These are phyloP conservation scores for Alternaria incomplexa DNA, from an alignment of 2,329 filamentous ascomycete genomes.

Conservation along the genomic window DNA sequence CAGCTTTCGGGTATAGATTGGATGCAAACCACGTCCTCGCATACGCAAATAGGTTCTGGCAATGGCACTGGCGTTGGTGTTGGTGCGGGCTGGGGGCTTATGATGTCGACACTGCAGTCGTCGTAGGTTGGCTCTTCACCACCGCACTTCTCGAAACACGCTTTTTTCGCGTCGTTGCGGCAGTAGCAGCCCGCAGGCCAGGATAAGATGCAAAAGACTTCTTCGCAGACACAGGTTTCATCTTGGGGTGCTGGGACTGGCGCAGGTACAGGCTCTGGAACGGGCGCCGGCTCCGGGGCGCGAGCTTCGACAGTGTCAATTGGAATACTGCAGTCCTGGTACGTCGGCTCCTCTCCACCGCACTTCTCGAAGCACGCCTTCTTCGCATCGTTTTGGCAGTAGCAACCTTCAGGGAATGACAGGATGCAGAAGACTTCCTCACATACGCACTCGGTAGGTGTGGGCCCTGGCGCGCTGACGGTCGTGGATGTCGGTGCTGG, in stretches of 20 bases:
- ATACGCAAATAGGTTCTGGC: conserved; percentile 16
- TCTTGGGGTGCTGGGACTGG: not conserved
- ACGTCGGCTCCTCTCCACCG: conserved; percentile 11
- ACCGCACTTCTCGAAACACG: conserved; percentile 38
- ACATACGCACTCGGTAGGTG: not conserved
- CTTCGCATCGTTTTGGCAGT: conserved; percentile 31
- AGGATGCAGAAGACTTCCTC: conserved; percentile 26
- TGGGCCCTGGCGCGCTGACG: not conserved
- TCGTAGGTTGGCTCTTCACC: not conserved
- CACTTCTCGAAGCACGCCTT: conserved; percentile 34
- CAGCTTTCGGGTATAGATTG: not conserved
- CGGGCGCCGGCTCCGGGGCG: not conserved
- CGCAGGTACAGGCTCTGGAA: not conserved
- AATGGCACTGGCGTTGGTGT: not conserved
- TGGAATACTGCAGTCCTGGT: not conserved
- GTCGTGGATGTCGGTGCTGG: not conserved
- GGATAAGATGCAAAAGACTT: conserved; percentile 20
- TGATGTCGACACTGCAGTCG: not conserved
- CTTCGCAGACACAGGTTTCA: conserved; percentile 24
- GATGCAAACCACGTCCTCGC: conserved; percentile 20
- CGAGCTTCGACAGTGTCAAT: not conserved
- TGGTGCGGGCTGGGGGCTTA: not conserved
- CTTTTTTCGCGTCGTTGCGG: conserved; percentile 20
- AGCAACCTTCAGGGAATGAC: conserved; percentile 34
- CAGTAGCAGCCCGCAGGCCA: conserved; percentile 39